Evolutionary conservation across 352 stramenopile genomes (phyloP).

Genomic region (Globisporangium yorkense): DNA sequence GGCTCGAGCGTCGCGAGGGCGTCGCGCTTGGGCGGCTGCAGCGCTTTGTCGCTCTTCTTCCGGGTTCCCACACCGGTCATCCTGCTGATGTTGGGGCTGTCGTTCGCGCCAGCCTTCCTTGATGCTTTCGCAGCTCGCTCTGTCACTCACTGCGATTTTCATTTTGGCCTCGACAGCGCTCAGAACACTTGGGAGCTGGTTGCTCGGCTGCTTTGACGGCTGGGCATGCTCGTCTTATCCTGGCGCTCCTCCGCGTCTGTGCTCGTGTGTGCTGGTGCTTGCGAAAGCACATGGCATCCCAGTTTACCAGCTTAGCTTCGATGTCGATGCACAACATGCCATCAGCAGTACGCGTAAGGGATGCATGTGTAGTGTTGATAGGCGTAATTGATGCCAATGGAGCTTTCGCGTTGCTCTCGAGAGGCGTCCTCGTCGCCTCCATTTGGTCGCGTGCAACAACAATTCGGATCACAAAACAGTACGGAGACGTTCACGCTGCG

Average conservation of each 20-base stretch:
- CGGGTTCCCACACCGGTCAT: slow-evolving; percentile 24
- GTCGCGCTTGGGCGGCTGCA: slow-evolving; percentile 30
- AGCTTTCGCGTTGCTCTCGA: too few relatives aligned
- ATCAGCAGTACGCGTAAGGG: too few relatives aligned
- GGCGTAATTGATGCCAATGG: too few relatives aligned
- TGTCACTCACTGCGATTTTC: too few relatives aligned
- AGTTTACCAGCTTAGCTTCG: not conserved
- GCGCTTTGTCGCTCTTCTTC: slow-evolving; percentile 37
- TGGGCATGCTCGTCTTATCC: slow-evolving; percentile 1
- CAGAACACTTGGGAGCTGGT: not conserved
- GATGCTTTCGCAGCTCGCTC: not conserved
- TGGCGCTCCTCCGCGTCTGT: not conserved
- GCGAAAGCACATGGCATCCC: too few relatives aligned
- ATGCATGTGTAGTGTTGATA: too few relatives aligned
- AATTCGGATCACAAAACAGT: too few relatives aligned
- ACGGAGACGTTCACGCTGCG: too few relatives aligned
- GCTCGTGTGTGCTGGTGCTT: not conserved
- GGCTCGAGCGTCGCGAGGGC: slow-evolving; percentile 45
- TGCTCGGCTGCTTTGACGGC: not conserved
- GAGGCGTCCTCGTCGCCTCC: too few relatives aligned
- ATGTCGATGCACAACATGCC: not conserved
- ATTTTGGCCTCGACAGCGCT: too few relatives aligned
- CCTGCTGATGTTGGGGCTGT: slow-evolving; percentile 3
- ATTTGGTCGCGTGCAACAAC: too few relatives aligned
- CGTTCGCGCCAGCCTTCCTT: slow-evolving; percentile 6